These are phyloP conservation scores for Aspergillus novoparasiticus DNA, from an alignment of 2,329 filamentous ascomycete species.

Conservation along the genomic window DNA sequence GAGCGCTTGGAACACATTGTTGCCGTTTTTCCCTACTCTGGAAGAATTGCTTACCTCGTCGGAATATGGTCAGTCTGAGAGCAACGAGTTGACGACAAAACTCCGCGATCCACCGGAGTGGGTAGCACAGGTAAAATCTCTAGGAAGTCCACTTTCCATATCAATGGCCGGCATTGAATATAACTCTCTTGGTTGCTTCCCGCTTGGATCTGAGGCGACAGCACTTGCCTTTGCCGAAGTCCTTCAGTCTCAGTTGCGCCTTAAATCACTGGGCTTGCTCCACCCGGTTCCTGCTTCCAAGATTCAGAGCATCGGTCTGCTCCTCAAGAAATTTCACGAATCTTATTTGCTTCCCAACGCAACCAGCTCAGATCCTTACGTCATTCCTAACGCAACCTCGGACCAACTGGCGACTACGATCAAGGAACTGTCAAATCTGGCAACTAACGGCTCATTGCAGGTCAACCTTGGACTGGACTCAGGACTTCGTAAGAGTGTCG, in stretches of 20 bases:
- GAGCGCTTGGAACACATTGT: slow-evolving; percentile 31
- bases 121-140: slow-evolving; percentile 34
- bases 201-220: slow-evolving; percentile 47
- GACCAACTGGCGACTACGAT: slow-evolving; percentile 29
- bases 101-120: slow-evolving; percentile 37
- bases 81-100: slow-evolving; percentile 11
- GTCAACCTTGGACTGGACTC: slow-evolving; percentile 45
- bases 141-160: slow-evolving; percentile 40
- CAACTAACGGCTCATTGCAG: slow-evolving; percentile 29
- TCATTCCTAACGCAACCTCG: slow-evolving; percentile 21
- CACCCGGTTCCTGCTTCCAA: slow-evolving; percentile 40
- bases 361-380: slow-evolving; percentile 24
- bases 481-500: slow-evolving; percentile 40
- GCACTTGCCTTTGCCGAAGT: slow-evolving; percentile 48
- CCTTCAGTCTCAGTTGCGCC: slow-evolving; percentile 46
- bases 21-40: slow-evolving; percentile 30
- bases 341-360: slow-evolving; percentile 24
- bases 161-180: slow-evolving; percentile 42
- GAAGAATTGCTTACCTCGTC: slow-evolving; percentile 28
- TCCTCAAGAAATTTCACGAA: slow-evolving; percentile 35
- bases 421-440: slow-evolving; percentile 34
- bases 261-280: slow-evolving; percentile 46
- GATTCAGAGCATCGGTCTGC: slow-evolving; percentile 36
- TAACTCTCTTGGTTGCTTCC: slow-evolving; percentile 50
- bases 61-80: slow-evolving; percentile 16